Percentiles rank a stretch among this genome's conserved stretches.
These are phyloP conservation scores for Venturia oleaginea DNA, from an alignment of 2,329 filamentous ascomycete genomes.

Conservation along the genomic window DNA sequence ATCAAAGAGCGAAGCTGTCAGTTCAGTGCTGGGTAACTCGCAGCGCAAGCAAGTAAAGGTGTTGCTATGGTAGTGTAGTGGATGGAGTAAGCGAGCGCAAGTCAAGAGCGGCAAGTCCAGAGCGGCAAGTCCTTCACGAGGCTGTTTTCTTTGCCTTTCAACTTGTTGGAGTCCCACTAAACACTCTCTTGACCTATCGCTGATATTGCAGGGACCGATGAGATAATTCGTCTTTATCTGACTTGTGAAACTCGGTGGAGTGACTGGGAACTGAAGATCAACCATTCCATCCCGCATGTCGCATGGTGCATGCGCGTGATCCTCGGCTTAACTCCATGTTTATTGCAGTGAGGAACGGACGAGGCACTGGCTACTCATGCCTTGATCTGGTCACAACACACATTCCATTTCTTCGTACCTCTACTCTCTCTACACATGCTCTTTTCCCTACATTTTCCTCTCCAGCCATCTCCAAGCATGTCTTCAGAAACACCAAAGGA, in stretches of 20 bases:
- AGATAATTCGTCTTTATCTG: background rate
- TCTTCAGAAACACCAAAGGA: background rate
- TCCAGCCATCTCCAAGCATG: background rate
- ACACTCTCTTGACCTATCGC: background rate
- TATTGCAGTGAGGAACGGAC: background rate
- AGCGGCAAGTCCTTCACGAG: background rate
- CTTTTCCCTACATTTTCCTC: background rate
- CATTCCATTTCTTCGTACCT: background rate
- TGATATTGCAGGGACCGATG: background rate
- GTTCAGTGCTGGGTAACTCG: conserved; percentile 4
- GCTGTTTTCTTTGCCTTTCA: background rate
- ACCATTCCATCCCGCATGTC: background rate
- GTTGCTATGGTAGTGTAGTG: background rate
- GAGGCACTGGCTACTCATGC: background rate
- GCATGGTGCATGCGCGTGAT: background rate
- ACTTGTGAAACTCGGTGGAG: background rate
- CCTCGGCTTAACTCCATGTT: conserved; percentile 5
- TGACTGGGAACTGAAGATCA: background rate
- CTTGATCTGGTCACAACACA: background rate
- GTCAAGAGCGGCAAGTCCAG: background rate
- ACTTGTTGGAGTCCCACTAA: background rate
- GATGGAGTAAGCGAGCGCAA: background rate
- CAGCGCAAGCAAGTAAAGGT: background rate
- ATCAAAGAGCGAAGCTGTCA: background rate
- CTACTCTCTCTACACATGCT: background rate